A percentile compares a stretch with the other conserved stretches of the same genome.
phyloP scores from a whole-genome alignment of 257 asterid species.

The Petunia axillaris region DNA sequence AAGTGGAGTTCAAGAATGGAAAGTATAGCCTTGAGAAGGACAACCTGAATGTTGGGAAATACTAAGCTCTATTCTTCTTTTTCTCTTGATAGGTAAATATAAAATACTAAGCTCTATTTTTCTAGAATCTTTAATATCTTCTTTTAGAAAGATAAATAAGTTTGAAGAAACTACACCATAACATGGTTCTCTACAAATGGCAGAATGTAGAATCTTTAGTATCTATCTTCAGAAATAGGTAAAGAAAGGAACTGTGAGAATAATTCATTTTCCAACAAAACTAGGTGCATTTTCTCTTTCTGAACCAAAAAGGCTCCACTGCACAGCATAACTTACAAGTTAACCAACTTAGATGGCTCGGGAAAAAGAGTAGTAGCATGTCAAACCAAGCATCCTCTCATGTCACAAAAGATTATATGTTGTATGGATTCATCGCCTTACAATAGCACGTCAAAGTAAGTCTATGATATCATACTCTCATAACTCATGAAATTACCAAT shows the following conservation, averaged over 20 bases:
- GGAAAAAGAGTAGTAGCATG: not conserved
- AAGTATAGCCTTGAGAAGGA: not conserved
- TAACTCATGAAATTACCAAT: not conserved
- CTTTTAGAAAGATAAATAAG: not conserved
- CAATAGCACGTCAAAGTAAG: not conserved
- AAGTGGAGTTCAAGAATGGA: no score
- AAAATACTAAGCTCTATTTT: not conserved
- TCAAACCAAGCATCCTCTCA: conserved; percentile 9
- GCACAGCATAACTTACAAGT: not conserved
- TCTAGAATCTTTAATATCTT: not conserved
- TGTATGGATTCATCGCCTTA: not conserved
- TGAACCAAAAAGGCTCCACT: not conserved
- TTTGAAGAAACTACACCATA: not conserved
- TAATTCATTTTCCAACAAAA: not conserved
- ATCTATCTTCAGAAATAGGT: not conserved
- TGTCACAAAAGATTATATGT: not conserved
- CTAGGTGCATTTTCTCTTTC: not conserved
- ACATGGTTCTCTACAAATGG: conserved; percentile 12
- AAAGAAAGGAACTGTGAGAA: not conserved
- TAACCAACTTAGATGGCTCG: not conserved
- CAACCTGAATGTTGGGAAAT: not conserved
- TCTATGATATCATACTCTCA: not conserved
- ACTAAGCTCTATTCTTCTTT: not conserved
- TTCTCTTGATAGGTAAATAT: no score
- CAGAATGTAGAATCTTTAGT: not conserved